Evolutionary conservation across 257 asterid genomes (phyloP), one percentile per base, ranked within the genome.

Genomic region (Nicotiana tomentosiformis): DNA sequence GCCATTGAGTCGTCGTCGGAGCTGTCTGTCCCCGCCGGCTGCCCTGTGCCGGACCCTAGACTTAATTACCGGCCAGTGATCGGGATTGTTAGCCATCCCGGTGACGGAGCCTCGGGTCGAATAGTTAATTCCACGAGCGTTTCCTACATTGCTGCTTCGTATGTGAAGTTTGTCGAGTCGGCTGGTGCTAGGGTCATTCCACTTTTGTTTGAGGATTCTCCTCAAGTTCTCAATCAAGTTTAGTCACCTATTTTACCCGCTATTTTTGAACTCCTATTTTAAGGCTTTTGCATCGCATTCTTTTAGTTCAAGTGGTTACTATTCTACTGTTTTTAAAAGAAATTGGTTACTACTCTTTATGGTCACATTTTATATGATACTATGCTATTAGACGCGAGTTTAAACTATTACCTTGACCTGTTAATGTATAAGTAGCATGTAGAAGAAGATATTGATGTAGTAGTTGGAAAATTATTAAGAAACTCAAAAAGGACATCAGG

Each of bases 141-240:
- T 35, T 94, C 99, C 60, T 93, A 94, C 37, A 92, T 95, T 53
- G 99, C 97, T 7, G 98, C 97, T 17, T 95, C 98, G 5, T 94
- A 95, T 87, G 98, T 94, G 32, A 95, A 94, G 89, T 94, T 95
- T 82, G 96, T 89, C 11, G 99, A 95, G 81, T 89, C 98, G 4
- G 97, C 94, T 29, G 99, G 97, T 3, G 98, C 99, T 68, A 91
- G 99, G 85, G 99, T 92, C 84, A 89, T 95, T 87, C 99, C 99
- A 30, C 94, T 95, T 55, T 87, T 95, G 56, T 94, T 84, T 66
- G 92, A 95, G 64, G 99, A 95, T 81, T 97, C 97, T 7, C 17
- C 68, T 18, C 89, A 93, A 82, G 70, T 88, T 90, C 92, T 95
- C 12, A 10, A 86, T 61, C 62, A 89, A 69, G 98, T 93, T 9